These are phyloP conservation scores for Cystobasidium pallidum DNA, from an alignment of 1,284 basidiomycete species.

Conservation along the genomic window DNA sequence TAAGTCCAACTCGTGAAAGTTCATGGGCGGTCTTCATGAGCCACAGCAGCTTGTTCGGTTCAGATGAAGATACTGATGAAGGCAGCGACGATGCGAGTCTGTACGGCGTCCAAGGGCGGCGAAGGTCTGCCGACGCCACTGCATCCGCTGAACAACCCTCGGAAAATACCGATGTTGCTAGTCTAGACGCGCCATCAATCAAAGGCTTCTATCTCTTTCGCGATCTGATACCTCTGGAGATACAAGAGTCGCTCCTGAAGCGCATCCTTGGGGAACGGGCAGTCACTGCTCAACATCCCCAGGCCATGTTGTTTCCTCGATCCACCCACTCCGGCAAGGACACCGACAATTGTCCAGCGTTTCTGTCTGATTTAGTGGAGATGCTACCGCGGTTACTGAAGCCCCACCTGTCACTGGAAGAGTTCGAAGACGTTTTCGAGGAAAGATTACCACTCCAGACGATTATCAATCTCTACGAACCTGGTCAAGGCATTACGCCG, in stretches of 20 bases:
- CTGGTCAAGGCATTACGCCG: slow-evolving; percentile 75
- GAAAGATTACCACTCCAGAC: slow-evolving; percentile 64
- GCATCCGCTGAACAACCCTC: background rate
- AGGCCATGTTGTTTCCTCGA: slow-evolving; percentile 43
- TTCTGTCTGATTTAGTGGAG: background rate
- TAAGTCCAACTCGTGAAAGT: background rate
- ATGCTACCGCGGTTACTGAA: slow-evolving; percentile 52
- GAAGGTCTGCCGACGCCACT: no score
- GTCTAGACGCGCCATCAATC: background rate
- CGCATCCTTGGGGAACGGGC: slow-evolving; percentile 23
- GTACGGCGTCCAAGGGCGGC: background rate
- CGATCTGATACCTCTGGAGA: slow-evolving; percentile 38
- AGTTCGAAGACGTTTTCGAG: slow-evolving; percentile 56
- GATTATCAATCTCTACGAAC: slow-evolving; percentile 75
- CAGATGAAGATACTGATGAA: slow-evolving; percentile 40
- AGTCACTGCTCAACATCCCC: slow-evolving; percentile 29
- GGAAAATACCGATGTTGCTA: background rate
- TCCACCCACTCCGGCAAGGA: slow-evolving; percentile 8
- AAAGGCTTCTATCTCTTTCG: slow-evolving; percentile 47
- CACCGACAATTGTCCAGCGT: slow-evolving; percentile 13
- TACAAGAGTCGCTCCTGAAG: slow-evolving; percentile 40
- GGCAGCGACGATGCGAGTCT: background rate
- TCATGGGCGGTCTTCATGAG: slow-evolving; percentile 6
- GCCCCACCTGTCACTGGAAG: slow-evolving; percentile 63
- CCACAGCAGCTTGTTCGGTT: slow-evolving; percentile 47